These are phyloP conservation scores for Malus hybrid DNA, from an alignment of 331 rosid species.

Conservation along the genomic window DNA sequence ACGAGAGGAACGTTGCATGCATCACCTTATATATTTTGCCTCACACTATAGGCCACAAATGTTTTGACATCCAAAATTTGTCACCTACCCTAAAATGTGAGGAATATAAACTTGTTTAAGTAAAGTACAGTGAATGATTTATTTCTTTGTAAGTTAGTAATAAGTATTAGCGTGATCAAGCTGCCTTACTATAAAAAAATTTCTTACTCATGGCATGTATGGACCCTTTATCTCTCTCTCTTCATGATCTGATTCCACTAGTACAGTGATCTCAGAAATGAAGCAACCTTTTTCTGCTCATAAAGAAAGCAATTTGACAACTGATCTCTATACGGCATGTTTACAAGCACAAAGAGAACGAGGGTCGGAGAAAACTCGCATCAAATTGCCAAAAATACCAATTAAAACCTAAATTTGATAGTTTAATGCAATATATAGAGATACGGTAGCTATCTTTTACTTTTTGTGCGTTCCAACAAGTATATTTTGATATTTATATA, in stretches of 20 bases:
- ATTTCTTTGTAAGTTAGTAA: no score
- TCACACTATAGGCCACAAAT: no score
- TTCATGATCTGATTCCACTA: not conserved
- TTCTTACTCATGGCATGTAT: not conserved
- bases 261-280: not conserved
- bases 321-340: not conserved
- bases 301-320: not conserved
- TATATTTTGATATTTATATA: not conserved
- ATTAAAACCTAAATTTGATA: not conserved
- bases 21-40: not conserved
- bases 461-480: not conserved
- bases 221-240: not conserved
- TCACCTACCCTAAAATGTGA: no score
- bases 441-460: not conserved
- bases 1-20: not conserved
- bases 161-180: no score
- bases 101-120: no score
- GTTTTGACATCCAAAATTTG: no score
- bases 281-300: not conserved
- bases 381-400: not conserved
- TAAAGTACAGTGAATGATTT: no score
- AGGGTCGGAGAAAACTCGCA: not conserved
- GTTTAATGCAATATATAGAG: not conserved
- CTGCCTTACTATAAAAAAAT: no score
- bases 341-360: not conserved